Percentiles rank a stretch among this genome's conserved stretches.
Conservation (phyloP, 1,139 yeast species). For the Kodamaea arcana region DNA sequence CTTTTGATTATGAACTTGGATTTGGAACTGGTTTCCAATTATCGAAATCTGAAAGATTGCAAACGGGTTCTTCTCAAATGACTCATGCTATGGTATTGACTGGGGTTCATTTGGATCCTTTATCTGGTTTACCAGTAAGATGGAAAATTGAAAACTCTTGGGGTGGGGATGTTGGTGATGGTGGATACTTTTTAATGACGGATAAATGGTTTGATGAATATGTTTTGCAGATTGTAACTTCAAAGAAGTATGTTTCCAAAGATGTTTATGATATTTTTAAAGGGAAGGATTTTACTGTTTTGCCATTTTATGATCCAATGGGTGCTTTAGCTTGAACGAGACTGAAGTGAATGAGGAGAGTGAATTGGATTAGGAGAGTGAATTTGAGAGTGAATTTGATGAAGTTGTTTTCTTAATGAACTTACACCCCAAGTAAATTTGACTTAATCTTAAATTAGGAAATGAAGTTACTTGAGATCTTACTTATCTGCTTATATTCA, state of each 20-base stretch:
- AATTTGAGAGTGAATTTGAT: no score
- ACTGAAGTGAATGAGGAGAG: no score
- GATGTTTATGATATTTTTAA: constrained; percentile 45
- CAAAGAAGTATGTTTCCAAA: constrained; percentile 46
- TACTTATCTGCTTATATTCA: no score
- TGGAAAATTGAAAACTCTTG: constrained; percentile 87
- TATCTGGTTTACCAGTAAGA: constrained; percentile 50
- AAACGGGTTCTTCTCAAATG: constrained; percentile 60
- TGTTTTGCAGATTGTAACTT: constrained; percentile 78
- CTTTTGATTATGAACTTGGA: constrained; percentile 66
- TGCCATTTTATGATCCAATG: constrained; percentile 86
- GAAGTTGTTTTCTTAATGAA: no score
- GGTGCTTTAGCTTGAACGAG: constrained; percentile 81
- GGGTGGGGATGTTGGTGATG: constrained; percentile 72
- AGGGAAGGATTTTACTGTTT: constrained; percentile 48
- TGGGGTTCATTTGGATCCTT: constrained; percentile 56
- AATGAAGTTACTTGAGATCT: no score
- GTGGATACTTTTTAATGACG: constrained; percentile 77
- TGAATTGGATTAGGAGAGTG: no score
- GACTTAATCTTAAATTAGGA: no score
- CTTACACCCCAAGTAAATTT: no score
- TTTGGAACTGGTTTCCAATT: constrained; percentile 50
- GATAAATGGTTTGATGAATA: constrained; percentile 80
- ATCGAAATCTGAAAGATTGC: constrained; percentile 51
- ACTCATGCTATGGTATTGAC: constrained; percentile 85